phyloP scores from a whole-genome alignment of 2,329 filamentous ascomycete genomes.

The Berkeleyomyces rouxiae region DNA sequence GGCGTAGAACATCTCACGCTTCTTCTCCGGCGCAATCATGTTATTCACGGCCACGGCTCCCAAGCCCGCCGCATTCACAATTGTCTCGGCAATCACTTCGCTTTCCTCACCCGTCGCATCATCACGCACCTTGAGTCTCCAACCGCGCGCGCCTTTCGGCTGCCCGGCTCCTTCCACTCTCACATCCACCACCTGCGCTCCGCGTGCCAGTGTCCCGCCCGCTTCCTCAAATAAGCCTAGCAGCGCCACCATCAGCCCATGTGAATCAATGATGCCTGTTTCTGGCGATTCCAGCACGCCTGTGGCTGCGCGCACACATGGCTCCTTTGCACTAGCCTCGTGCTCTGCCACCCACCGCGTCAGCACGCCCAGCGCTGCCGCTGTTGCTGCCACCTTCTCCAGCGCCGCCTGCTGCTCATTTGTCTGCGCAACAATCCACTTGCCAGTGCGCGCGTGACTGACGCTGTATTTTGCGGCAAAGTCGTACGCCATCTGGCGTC shows the following conservation, averaged over 20 bases:
- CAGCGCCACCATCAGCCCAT: constrained; percentile 67
- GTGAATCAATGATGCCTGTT: constrained; percentile 83
- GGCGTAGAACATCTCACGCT: constrained; percentile 55
- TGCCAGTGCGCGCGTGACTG: constrained; percentile 59
- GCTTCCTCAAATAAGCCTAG: constrained; percentile 59
- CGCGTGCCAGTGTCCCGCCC: constrained; percentile 58
- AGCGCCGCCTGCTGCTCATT: constrained; percentile 48
- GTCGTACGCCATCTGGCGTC: constrained; percentile 60
- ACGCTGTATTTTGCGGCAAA: constrained; percentile 55
- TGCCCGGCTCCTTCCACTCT: constrained; percentile 25
- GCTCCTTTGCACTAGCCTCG: constrained; percentile 51
- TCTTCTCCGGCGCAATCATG: constrained; percentile 51
- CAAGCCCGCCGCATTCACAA: constrained; percentile 78
- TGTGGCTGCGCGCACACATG: constrained; percentile 52
- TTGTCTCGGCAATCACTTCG: constrained; percentile 53
- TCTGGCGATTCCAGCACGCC: constrained; percentile 71
- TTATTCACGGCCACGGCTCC: constrained; percentile 64
- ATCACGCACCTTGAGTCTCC: constrained; percentile 45
- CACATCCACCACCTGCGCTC: constrained; percentile 47
- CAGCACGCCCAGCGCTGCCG: constrained; percentile 37
- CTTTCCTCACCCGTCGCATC: constrained; percentile 28
- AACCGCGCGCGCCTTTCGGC: constrained; percentile 40
- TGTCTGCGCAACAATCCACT: constrained; percentile 90
- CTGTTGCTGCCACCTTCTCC: constrained; percentile 31
- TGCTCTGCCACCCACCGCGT: constrained; percentile 48